Conservation (phyloP, 1,139 yeast genomes). For the Candida dubliniensis region DNA sequence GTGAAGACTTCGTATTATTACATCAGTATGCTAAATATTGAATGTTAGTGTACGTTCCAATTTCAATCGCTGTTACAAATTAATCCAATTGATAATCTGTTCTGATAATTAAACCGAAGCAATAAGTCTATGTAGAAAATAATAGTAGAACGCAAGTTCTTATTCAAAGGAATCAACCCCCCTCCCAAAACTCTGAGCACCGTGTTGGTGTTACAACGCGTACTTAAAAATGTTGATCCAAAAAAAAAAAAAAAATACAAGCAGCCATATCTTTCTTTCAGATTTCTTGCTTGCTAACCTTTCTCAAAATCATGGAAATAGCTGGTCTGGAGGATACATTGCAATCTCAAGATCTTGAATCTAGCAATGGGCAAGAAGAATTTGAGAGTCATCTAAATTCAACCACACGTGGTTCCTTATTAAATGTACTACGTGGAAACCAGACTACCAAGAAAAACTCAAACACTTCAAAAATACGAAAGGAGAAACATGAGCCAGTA, state of each 20-base stretch:
- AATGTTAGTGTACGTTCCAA: too few relatives aligned
- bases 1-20: too few relatives aligned
- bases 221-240: too few relatives aligned
- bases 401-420: neutral
- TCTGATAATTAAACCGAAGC: too few relatives aligned
- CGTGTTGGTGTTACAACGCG: too few relatives aligned
- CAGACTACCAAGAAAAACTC: slow-evolving; percentile 6
- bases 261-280: neutral
- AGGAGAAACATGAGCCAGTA: neutral
- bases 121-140: too few relatives aligned
- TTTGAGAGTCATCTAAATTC: neutral
- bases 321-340: slow-evolving; percentile 10
- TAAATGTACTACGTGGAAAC: slow-evolving; percentile 14
- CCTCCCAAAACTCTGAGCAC: too few relatives aligned
- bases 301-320: slow-evolving; percentile 3
- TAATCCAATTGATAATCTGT: too few relatives aligned
- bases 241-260: neutral
- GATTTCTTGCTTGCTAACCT: neutral
- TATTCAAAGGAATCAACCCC: too few relatives aligned
- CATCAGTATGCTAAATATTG: too few relatives aligned
- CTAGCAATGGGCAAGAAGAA: slow-evolving; percentile 18
- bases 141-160: too few relatives aligned
- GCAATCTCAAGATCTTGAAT: neutral
- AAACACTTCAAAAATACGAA: slow-evolving; percentile 2
- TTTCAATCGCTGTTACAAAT: too few relatives aligned